phyloP scores from a whole-genome alignment of 2,329 filamentous ascomycete species.

The Raffaelea ambrosiae region DNA sequence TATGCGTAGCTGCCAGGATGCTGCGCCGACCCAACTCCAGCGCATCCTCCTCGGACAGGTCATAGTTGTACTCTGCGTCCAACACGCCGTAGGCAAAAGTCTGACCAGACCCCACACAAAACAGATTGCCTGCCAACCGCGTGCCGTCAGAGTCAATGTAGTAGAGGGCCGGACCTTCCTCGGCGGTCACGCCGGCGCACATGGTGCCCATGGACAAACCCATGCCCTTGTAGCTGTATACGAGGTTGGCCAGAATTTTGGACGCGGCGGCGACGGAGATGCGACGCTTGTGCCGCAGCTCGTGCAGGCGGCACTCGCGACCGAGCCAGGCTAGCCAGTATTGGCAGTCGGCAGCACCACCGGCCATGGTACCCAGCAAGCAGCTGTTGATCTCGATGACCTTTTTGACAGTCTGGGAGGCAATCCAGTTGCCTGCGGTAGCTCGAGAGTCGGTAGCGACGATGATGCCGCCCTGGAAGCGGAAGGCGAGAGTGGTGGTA shows the following conservation, averaged over 20 bases:
- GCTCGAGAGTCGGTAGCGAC: constrained; percentile 96
- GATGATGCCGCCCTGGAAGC: constrained; percentile 97
- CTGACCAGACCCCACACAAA: constrained; percentile 96
- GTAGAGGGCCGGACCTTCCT: constrained; percentile 95
- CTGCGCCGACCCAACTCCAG: constrained; percentile 84
- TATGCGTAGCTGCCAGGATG: constrained; percentile 91
- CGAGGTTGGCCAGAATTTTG: constrained; percentile 97
- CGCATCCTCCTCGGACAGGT: constrained; percentile 78
- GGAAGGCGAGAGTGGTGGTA: constrained; percentile 94
- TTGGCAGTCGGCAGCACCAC: constrained; percentile 97
- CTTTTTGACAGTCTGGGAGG: constrained; percentile 99
- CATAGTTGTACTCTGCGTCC: constrained; percentile 90
- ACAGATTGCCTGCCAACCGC: constrained; percentile 83
- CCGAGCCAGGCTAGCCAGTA: constrained; percentile 99
- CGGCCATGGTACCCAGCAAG: constrained; percentile 94
- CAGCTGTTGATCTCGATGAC: constrained; percentile 97
- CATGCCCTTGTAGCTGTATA: constrained; percentile 99
- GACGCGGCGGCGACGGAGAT: constrained; percentile 95
- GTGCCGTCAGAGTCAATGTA: constrained; percentile 99
- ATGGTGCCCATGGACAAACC: constrained; percentile 98
- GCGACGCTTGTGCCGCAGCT: constrained; percentile 97
- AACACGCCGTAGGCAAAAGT: constrained; percentile 98
- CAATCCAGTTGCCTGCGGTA: constrained; percentile 98
- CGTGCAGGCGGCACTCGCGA: constrained; percentile 98
- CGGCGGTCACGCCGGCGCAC: constrained; percentile 92